Conservation (phyloP, 306 rosid species). For the Corylus heterophylla region DNA sequence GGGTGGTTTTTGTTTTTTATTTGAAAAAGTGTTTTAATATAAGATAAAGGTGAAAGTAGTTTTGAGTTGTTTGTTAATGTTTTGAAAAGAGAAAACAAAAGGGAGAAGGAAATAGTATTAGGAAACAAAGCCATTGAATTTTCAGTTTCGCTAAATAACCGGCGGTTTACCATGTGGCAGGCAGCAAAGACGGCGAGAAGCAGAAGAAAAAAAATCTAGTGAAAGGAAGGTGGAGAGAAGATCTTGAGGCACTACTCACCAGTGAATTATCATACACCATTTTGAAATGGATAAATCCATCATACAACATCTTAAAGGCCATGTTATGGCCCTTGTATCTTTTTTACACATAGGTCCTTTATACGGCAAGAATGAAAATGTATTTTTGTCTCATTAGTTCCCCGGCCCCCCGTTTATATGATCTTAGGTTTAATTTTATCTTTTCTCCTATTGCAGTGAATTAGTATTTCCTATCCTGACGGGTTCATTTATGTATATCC, state of each 20-base stretch:
- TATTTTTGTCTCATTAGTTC: not conserved
- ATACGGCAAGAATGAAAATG: constrained; percentile 26
- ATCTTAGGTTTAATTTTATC: not conserved
- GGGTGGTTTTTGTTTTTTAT: too few relatives aligned
- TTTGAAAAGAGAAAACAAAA: too few relatives aligned
- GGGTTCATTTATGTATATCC: too few relatives aligned
- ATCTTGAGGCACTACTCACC: constrained; percentile 46
- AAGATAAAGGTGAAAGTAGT: too few relatives aligned
- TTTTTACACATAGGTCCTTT: constrained; percentile 18
- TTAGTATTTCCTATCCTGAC: too few relatives aligned
- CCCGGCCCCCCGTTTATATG: not conserved
- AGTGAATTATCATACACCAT: not conserved
- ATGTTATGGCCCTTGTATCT: not conserved
- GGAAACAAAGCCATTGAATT: too few relatives aligned
- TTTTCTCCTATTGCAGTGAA: constrained; percentile 12
- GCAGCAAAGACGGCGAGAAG: constrained; percentile 81
- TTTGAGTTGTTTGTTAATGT: too few relatives aligned
- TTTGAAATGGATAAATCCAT: constrained; percentile 1
- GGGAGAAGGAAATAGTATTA: too few relatives aligned
- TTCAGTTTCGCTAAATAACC: not conserved
- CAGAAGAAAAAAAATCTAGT: constrained; percentile 82
- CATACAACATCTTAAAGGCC: not conserved
- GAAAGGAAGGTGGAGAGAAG: constrained; percentile 75
- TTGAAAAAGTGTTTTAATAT: too few relatives aligned
- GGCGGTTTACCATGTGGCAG: constrained; percentile 40